phyloP scores from a whole-genome alignment of 768 basidiomycete genomes.

The Tylopilus felleus region DNA sequence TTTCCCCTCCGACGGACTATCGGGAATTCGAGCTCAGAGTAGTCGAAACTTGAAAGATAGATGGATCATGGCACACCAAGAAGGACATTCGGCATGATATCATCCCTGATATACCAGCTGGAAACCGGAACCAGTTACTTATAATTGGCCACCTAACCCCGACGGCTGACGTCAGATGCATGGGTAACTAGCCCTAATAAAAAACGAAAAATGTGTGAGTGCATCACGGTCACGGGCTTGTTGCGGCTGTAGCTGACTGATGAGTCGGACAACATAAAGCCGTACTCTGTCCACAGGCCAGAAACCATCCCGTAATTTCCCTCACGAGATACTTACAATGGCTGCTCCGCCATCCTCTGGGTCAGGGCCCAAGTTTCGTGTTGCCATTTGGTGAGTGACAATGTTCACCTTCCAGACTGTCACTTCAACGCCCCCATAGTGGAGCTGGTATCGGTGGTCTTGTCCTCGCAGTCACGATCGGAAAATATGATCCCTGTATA shows the following conservation, averaged over 20 bases:
- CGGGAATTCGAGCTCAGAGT: no score
- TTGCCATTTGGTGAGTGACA: conserved; percentile 23
- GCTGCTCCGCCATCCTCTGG: background rate
- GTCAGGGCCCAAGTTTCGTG: conserved; percentile 10
- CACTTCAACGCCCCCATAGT: conserved; percentile 15
- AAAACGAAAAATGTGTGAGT: no score
- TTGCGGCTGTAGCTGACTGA: background rate
- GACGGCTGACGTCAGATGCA: no score
- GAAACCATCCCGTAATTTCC: background rate
- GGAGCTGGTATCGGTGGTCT: conserved; percentile 46
- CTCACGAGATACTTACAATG: background rate
- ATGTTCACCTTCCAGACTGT: background rate
- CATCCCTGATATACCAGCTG: no score
- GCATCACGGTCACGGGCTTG: no score
- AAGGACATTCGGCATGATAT: no score
- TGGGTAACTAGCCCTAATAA: no score
- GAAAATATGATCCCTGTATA: conserved; percentile 29
- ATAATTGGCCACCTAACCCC: no score
- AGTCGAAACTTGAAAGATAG: no score
- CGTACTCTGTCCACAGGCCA: background rate
- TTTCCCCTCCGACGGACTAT: no score
- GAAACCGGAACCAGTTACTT: no score
- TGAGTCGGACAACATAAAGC: background rate
- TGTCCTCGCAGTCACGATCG: conserved; percentile 39
- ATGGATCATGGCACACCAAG: no score